phyloP scores from a whole-genome alignment of 2,329 filamentous ascomycete genomes.

The Penicillium sp. region DNA sequence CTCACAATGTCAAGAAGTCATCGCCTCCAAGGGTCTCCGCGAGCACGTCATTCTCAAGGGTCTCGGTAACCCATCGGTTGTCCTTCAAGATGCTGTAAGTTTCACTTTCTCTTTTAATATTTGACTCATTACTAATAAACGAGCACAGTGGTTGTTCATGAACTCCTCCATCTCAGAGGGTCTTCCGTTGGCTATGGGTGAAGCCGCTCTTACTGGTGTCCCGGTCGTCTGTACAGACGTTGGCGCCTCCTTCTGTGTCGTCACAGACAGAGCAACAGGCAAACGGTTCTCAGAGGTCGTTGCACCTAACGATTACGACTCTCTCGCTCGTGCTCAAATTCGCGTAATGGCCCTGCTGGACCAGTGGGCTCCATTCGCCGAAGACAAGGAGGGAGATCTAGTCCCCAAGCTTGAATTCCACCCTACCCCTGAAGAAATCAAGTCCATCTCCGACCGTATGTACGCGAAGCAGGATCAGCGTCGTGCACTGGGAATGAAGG shows the following conservation, averaged over 20 bases:
- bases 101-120: not conserved
- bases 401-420: slow-evolving; percentile 1
- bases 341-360: slow-evolving; percentile 1
- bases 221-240: slow-evolving; percentile 4
- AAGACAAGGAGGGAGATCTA: not conserved
- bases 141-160: slow-evolving; percentile 1
- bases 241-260: slow-evolving; percentile 3
- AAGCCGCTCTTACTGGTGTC: slow-evolving; percentile 2
- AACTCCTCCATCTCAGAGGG: slow-evolving; percentile 5
- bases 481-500: not conserved
- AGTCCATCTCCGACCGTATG: slow-evolving; percentile 2
- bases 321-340: slow-evolving; percentile 1
- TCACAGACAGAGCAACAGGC: slow-evolving; percentile 2
- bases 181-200: slow-evolving; percentile 2
- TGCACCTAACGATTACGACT: slow-evolving; percentile 4
- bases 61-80: slow-evolving; percentile 5
- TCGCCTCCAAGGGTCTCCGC: slow-evolving; percentile 3
- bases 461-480: slow-evolving; percentile 4
- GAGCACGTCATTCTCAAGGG: slow-evolving; percentile 4
- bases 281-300: slow-evolving; percentile 1
- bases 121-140: not conserved
- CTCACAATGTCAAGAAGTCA: slow-evolving; percentile 3
- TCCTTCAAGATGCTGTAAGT: slow-evolving; percentile 5
- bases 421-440: not conserved
- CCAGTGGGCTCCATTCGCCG: slow-evolving; percentile 2